Percentiles rank a stretch among this genome's conserved stretches.
Evolutionary conservation across 2,329 filamentous ascomycete species (phyloP).

Genomic region (Acephala macrosclerotiorum): DNA sequence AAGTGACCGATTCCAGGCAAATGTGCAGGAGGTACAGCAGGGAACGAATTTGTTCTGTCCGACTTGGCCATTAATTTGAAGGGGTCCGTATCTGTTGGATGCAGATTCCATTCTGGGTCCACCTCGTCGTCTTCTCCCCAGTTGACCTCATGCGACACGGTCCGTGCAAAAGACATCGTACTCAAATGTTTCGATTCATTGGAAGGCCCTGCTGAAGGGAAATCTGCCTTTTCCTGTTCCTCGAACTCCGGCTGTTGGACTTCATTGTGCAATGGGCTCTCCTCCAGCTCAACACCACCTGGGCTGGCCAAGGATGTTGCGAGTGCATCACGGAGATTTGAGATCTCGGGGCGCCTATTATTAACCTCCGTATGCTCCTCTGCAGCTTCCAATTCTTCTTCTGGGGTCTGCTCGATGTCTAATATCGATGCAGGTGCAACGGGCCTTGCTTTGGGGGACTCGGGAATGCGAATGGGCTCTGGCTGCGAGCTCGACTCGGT

Average conservation of each 20-base stretch:
- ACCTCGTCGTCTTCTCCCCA: slow-evolving; percentile 64
- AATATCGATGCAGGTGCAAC: slow-evolving; percentile 6
- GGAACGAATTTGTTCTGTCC: slow-evolving; percentile 70
- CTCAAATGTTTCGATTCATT: slow-evolving; percentile 62
- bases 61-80: slow-evolving; percentile 66
- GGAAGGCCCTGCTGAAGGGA: slow-evolving; percentile 36
- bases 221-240: slow-evolving; percentile 32
- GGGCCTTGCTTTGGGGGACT: slow-evolving; percentile 19
- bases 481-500: slow-evolving; percentile 15
- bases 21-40: slow-evolving; percentile 57
- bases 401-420: not conserved
- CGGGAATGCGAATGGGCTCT: slow-evolving; percentile 15
- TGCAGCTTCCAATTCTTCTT: slow-evolving; percentile 3
- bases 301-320: slow-evolving; percentile 38
- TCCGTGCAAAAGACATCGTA: slow-evolving; percentile 69
- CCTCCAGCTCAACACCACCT: slow-evolving; percentile 39
- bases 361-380: slow-evolving; percentile 27
- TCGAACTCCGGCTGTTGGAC: slow-evolving; percentile 17
- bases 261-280: slow-evolving; percentile 34
- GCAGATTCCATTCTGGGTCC: slow-evolving; percentile 59
- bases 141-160: slow-evolving; percentile 67
- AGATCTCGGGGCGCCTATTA: slow-evolving; percentile 32
- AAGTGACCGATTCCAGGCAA: slow-evolving; percentile 38
- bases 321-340: slow-evolving; percentile 38
- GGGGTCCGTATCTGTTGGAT: slow-evolving; percentile 60